Conservation (phyloP, 805 yeast species). For the Diddensiella santjacobensis region DNA sequence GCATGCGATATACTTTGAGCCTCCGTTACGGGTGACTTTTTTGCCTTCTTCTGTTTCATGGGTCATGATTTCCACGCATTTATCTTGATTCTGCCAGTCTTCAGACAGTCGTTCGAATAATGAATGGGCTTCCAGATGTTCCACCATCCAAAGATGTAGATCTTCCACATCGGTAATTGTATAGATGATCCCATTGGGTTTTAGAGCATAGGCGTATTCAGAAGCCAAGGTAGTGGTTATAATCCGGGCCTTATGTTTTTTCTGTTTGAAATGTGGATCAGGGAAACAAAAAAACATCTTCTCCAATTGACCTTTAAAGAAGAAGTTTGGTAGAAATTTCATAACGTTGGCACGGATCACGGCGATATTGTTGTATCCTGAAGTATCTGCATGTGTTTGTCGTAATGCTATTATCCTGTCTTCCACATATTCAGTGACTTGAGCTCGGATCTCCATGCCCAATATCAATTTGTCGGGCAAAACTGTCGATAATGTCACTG, state of each 20-base stretch:
- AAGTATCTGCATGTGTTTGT: constrained; percentile 42
- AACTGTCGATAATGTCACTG: constrained; percentile 71
- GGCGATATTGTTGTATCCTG: constrained; percentile 73
- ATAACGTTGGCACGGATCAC: constrained; percentile 94
- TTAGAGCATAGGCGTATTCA: constrained; percentile 87
- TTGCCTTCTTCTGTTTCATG: constrained; percentile 97
- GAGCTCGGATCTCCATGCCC: constrained; percentile 98
- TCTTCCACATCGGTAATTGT: constrained; percentile 96
- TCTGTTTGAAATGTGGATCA: constrained; percentile 97
- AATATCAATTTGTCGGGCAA: constrained; percentile 72
- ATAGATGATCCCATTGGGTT: constrained; percentile 82
- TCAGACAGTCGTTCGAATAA: constrained; percentile 73
- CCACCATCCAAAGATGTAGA: constrained; percentile 93
- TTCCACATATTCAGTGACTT: constrained; percentile 94
- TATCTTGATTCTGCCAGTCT: constrained; percentile 77
- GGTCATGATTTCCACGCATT: constrained; percentile 82
- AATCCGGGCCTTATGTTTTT: constrained; percentile 96
- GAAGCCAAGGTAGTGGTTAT: constrained; percentile 82
- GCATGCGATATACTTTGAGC: constrained; percentile 85
- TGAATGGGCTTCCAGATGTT: constrained; percentile 87
- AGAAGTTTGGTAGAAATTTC: constrained; percentile 95
- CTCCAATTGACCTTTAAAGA: constrained; percentile 71
- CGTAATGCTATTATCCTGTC: constrained; percentile 90
- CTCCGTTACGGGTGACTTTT: constrained; percentile 87
- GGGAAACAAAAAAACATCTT: constrained; percentile 98